Conservation (phyloP, 2,329 filamentous ascomycete genomes). For the Colletotrichum musae region DNA sequence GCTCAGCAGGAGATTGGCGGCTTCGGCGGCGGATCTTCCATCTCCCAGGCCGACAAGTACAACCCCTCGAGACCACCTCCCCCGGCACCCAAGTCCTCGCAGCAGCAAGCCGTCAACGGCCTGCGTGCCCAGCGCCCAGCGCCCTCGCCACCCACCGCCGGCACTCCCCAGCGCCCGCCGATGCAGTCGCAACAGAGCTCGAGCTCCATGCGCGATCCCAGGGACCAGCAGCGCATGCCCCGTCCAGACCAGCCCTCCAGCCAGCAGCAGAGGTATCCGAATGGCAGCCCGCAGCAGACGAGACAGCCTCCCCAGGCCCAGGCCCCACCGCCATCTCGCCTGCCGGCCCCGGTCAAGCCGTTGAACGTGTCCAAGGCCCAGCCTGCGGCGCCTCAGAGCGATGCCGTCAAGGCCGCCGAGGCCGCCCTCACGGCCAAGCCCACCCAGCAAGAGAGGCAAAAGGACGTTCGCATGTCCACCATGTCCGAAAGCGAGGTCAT, state of each 20-base stretch:
- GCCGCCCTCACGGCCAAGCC: slow-evolving; percentile 90
- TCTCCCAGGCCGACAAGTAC: slow-evolving; percentile 75
- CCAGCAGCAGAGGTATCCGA: slow-evolving; percentile 64
- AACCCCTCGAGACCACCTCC: slow-evolving; percentile 90
- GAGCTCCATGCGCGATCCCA: slow-evolving; percentile 58
- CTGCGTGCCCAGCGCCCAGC: slow-evolving; percentile 84
- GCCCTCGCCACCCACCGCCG: slow-evolving; percentile 74
- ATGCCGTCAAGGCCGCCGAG: slow-evolving; percentile 90
- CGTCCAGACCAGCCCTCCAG: slow-evolving; percentile 63
- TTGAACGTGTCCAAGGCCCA: slow-evolving; percentile 82
- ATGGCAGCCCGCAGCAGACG: slow-evolving; percentile 67
- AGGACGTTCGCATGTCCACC: slow-evolving; percentile 97
- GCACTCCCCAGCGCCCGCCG: slow-evolving; percentile 60
- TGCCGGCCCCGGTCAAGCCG: slow-evolving; percentile 80
- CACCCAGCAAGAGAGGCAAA: slow-evolving; percentile 78
- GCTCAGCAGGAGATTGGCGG: slow-evolving; percentile 93
- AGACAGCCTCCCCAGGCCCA: slow-evolving; percentile 52
- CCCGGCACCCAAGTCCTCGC: slow-evolving; percentile 76
- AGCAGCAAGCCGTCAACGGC: slow-evolving; percentile 68
- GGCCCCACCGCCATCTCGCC: slow-evolving; percentile 56
- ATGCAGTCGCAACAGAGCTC: slow-evolving; percentile 66
- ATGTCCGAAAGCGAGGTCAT: slow-evolving; percentile 99
- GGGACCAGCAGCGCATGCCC: slow-evolving; percentile 60
- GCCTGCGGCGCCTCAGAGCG: slow-evolving; percentile 64
- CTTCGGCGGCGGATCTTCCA: slow-evolving; percentile 67